phyloP scores from a whole-genome alignment of 805 yeast species.

The Starmerella floris region DNA sequence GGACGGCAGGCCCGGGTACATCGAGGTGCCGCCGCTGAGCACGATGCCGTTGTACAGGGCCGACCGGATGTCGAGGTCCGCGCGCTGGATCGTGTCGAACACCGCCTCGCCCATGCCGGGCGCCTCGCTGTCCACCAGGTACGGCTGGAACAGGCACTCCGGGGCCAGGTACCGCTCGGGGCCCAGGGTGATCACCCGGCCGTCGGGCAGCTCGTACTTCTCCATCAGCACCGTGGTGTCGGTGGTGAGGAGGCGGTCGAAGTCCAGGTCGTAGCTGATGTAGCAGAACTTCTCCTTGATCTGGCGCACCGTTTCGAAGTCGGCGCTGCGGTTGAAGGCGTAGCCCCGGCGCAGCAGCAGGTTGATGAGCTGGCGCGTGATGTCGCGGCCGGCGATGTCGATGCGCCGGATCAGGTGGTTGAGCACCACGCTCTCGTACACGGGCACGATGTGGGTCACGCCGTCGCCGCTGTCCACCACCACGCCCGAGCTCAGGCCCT shows the following conservation, averaged over 20 bases:
- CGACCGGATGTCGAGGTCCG: constrained; percentile 86
- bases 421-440: constrained; percentile 91
- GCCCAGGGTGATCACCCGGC: constrained; percentile 84
- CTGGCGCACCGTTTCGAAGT: constrained; percentile 95
- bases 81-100: constrained; percentile 84
- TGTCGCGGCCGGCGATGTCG: constrained; percentile 97
- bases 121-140: constrained; percentile 87
- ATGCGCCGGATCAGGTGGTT: constrained; percentile 83
- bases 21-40: constrained; percentile 91
- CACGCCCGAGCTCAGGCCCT: constrained; percentile 91
- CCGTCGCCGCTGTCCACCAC: constrained; percentile 99
- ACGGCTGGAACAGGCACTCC: constrained; percentile 93
- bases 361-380: constrained; percentile 88
- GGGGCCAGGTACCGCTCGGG: constrained; percentile 95
- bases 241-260: constrained; percentile 73
- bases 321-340: constrained; percentile 96
- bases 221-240: constrained; percentile 95
- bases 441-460: constrained; percentile 96
- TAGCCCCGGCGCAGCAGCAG: constrained; percentile 88
- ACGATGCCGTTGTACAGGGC: constrained; percentile 85
- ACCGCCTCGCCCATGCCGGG: constrained; percentile 91
- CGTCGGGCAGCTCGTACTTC: constrained; percentile 88
- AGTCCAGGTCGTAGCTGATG: constrained; percentile 83
- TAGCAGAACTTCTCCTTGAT: constrained; percentile 93
- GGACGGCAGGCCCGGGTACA: constrained; percentile 97